Evolutionary conservation across 2,329 filamentous ascomycete species (phyloP), one percentile per base, ranked within the genome.

Genomic region (Phaeosphaeria sp.): DNA sequence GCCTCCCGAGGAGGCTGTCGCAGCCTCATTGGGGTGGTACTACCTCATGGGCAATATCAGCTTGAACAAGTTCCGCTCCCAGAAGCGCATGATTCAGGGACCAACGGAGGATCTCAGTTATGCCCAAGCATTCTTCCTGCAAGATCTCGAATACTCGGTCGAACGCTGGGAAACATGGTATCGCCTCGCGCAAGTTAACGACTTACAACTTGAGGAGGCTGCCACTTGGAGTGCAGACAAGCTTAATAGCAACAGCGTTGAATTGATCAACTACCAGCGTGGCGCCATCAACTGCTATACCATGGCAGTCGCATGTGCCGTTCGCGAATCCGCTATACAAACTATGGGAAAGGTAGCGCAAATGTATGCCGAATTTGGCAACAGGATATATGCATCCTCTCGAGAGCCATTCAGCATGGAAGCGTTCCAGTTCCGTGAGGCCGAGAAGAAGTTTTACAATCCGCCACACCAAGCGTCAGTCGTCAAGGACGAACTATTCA

Each of bases 111-210:
- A 96, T 69, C 81, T 97, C 50, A 90, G 93, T 51, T 89, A 92
- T 52, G 92, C 91, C 2, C 88, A 91, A 46, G 89, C 87, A 0
- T 95, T 92, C 72, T 86, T 96, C 68, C 84, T 90, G 39, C 87
- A 93, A 63, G 92, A 96, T 72, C 78, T 97, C 1, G 92, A 96
- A 65, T 92, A 92, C 73, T 92, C 89, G 1, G 86, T 88, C 1
- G 89, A 92, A 42, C 87, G 89, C 55, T 97, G 93, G 93, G 91
- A 96, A 73, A 90, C 91, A 0, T 97, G 93, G 93, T 95, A 94
- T 74, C 87, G 92, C 13, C 84, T 96, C 22, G 93, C 90, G 0
- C 92, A 96, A 74, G 92, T 90, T 49, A 93, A 92, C 69, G 93
- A 97, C 75, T 90, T 91, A 50, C 92, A 96, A 68, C 81, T 96